Base-by-base conservation (phyloP, 2,329 filamentous ascomycete genomes). In the Penicillium sp. region DNA sequence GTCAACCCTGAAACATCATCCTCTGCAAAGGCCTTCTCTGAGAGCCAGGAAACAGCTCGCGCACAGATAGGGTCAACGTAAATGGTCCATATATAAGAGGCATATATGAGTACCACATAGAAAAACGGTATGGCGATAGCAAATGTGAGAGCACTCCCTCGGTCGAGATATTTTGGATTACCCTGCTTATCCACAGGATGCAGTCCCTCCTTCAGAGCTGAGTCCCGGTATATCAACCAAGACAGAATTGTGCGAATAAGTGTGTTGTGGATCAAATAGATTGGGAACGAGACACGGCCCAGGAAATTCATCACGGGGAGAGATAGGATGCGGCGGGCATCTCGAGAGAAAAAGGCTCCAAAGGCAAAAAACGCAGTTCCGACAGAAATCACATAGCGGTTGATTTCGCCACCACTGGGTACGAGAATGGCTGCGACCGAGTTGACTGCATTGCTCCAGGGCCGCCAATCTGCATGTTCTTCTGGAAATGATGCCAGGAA, bases 251-350 rank as follows among this genome's bases (percentile, higher is more conserved):
- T 71, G n/a, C 69, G 62, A 49, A 73, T 70, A 3, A 73, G 49
- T 1, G 65, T 65, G 38, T 69, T 68, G 61, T 73, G 71, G 6
- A 73, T 55, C 8, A 73, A 59, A 59, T 73, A 73, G 10, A 73
- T 66, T 11, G 70, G 64, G 60, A 73, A 71, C 10, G 70, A 72
- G 14, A 68, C 62, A 0, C 68, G 66, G 10, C 71, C 71, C 6
- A 73, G 55, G 61, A 69, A 73, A 40, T 68, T 70, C 57, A 71
- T 65, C 11, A 72, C 26, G 2, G 68, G 65, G 4, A 46, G 42
- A 6, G 66, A 63, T 3, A 73, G 60, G 33, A 70, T 10, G 3
- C 54, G 59, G n/a, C 65, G 60, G 4, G 65, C 62, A 46, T 65
- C 60, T 28, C 55, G 60, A 3, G 70, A 72, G 60, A 71, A 68